These are phyloP conservation scores for Pythium aphanidermatum DNA, from an alignment of 352 stramenopile genomes.

Conservation along the genomic window DNA sequence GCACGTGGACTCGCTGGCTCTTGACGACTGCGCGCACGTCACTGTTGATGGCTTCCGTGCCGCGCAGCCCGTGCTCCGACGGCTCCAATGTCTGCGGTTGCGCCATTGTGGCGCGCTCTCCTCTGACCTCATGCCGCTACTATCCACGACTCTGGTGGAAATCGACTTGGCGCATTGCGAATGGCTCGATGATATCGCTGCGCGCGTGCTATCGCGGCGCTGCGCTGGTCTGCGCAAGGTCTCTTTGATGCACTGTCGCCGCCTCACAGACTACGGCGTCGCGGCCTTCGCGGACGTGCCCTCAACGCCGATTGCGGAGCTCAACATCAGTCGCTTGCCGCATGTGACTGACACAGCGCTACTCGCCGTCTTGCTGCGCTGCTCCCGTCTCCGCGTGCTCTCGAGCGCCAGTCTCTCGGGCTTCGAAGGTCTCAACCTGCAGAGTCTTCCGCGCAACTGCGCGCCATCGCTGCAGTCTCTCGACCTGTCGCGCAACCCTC, in stretches of 20 bases:
- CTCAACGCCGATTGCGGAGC: constrained; percentile 21
- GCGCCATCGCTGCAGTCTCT: constrained; percentile 23
- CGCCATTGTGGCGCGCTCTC: constrained; percentile 19
- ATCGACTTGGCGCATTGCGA: constrained; percentile 59
- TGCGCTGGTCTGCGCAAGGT: constrained; percentile 32
- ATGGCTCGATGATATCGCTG: constrained; percentile 52
- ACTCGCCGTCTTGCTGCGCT: constrained; percentile 50
- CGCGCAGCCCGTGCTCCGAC: constrained; percentile 5
- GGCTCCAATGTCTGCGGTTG: constrained; percentile 11
- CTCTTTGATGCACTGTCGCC: constrained; percentile 38
- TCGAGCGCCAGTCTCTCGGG: constrained; percentile 25
- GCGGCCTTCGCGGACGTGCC: constrained; percentile 42
- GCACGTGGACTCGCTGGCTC: constrained; percentile 14
- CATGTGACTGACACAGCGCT: constrained; percentile 54
- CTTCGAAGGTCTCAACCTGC: constrained; percentile 51
- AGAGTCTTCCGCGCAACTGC: constrained; percentile 32
- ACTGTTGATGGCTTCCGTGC: constrained; percentile 9
- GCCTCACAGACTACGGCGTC: constrained; percentile 66
- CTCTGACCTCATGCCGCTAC: constrained; percentile 2
- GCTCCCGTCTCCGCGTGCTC: constrained; percentile 20
- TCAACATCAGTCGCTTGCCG: constrained; percentile 53
- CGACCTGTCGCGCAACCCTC: constrained; percentile 26
- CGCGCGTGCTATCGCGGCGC: constrained; percentile 31
- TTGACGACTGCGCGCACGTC: constrained; percentile 24
- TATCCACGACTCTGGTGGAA: constrained; percentile 27